These are phyloP conservation scores for Melianthus villosus DNA, from an alignment of 441 rosid species.

Conservation along the genomic window DNA sequence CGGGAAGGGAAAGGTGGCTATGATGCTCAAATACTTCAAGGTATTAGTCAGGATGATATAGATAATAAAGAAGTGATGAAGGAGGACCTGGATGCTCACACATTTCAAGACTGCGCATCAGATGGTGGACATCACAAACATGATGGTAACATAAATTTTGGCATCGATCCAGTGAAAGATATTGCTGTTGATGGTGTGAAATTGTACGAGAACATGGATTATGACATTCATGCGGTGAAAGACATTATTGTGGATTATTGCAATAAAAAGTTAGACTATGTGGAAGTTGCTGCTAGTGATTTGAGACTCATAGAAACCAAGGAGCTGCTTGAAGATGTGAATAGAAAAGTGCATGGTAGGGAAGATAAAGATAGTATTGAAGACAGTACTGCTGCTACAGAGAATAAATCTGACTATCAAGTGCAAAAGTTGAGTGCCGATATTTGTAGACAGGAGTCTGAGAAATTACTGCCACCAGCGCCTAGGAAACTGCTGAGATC, in stretches of 20 bases:
- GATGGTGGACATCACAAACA: slow-evolving; percentile 42
- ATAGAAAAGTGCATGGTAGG: slow-evolving; percentile 20
- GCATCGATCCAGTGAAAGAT: slow-evolving; percentile 58
- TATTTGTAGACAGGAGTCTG: slow-evolving; percentile 28
- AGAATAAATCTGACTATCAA: slow-evolving; percentile 17
- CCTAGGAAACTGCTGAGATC: slow-evolving; percentile 34
- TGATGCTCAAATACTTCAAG: slow-evolving; percentile 19
- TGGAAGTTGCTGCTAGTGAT: slow-evolving; percentile 16
- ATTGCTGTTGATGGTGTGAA: slow-evolving; percentile 82
- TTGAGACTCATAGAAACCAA: slow-evolving; percentile 17
- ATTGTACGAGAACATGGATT: slow-evolving; percentile 32
- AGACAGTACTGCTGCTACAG: slow-evolving; percentile 11
- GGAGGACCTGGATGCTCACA: slow-evolving; percentile 46
- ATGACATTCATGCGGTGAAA: slow-evolving; percentile 46
- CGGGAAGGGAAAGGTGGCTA: slow-evolving; percentile 39
- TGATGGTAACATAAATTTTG: slow-evolving; percentile 23
- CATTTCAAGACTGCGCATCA: slow-evolving; percentile 53
- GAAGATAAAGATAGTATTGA: slow-evolving; percentile 25
- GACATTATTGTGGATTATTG: slow-evolving; percentile 81
- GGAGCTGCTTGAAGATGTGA: slow-evolving; percentile 26
- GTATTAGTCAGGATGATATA: slow-evolving; percentile 18
- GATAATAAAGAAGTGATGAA: slow-evolving; percentile 42
- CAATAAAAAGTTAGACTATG: slow-evolving; percentile 17
- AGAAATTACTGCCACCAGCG: slow-evolving; percentile 26
- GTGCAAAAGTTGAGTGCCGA: slow-evolving; percentile 21